Conservation (phyloP, 1,284 basidiomycete genomes). For the Garcileccinum viscosum region DNA sequence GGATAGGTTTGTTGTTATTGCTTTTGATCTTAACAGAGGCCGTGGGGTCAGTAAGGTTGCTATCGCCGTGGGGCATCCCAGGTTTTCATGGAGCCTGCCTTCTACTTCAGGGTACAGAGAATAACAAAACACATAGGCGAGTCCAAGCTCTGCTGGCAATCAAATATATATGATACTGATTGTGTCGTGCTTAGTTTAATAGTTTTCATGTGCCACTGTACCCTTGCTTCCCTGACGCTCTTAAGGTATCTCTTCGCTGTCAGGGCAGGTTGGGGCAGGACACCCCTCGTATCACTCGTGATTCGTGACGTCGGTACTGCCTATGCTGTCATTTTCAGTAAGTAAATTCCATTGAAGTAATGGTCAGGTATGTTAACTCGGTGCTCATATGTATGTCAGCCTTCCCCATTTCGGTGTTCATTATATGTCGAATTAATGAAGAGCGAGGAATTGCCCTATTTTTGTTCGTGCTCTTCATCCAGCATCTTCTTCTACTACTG, state of each 20-base stretch:
- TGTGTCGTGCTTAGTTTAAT: slow-evolving; percentile 14
- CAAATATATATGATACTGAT: not conserved
- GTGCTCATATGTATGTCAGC: slow-evolving; percentile 16
- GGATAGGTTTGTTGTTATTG: slow-evolving; percentile 16
- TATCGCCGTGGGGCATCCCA: slow-evolving; percentile 1
- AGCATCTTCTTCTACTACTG: not conserved
- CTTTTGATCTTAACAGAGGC: slow-evolving; percentile 20
- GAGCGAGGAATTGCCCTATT: slow-evolving; percentile 9
- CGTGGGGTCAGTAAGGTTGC: not conserved
- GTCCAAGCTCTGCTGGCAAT: not conserved
- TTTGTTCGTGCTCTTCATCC: slow-evolving; percentile 23
- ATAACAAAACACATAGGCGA: slow-evolving; percentile 9
- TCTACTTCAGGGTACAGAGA: not conserved
- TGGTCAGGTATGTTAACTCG: not conserved
- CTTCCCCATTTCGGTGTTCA: slow-evolving; percentile 7
- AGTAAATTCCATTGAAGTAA: not conserved
- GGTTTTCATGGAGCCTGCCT: slow-evolving; percentile 17
- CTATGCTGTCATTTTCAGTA: slow-evolving; percentile 16
- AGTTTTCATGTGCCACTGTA: slow-evolving; percentile 24
- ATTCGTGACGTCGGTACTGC: slow-evolving; percentile 24
- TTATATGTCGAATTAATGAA: slow-evolving; percentile 8
- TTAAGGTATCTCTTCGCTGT: slow-evolving; percentile 24
- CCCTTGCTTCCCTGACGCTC: slow-evolving; percentile 20
- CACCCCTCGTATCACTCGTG: slow-evolving; percentile 26
- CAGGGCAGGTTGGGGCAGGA: slow-evolving; percentile 20